A percentile compares a stretch with the other conserved stretches of the same genome.
Conservation (phyloP, 768 basidiomycete genomes). For the Amanita inopinata region DNA sequence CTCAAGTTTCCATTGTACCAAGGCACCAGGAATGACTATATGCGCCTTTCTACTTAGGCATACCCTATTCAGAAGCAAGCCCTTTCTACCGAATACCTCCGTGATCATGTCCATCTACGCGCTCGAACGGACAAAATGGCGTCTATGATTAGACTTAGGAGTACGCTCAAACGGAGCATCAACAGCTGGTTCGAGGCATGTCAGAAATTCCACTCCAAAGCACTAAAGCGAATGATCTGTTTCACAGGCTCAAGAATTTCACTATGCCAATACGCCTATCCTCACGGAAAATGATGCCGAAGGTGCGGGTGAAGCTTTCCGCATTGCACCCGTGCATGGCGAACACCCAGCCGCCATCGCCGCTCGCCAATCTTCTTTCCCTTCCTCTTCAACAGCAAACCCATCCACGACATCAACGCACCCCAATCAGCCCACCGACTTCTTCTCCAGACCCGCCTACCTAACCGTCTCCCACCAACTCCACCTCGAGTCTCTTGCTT, state of each 20-base stretch:
- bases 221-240: no score
- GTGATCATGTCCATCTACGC: conserved; percentile 84
- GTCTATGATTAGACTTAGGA: conserved; percentile 68
- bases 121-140: conserved; percentile 64
- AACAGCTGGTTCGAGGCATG: conserved; percentile 66
- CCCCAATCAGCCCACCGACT: conserved; percentile 30
- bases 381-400: conserved; percentile 12
- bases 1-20: neutral
- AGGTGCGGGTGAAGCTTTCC: conserved; percentile 91
- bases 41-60: conserved; percentile 34
- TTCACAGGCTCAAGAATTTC: conserved; percentile 65
- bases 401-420: conserved; percentile 10
- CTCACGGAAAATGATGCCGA: conserved; percentile 91
- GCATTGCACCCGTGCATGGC: conserved; percentile 35
- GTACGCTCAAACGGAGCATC: conserved; percentile 44
- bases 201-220: neutral
- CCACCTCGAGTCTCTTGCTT: conserved; percentile 83
- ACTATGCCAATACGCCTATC: conserved; percentile 75
- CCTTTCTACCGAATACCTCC: conserved; percentile 67
- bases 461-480: conserved; percentile 95
- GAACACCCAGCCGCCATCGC: conserved; percentile 19
- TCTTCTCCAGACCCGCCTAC: conserved; percentile 70
- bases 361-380: conserved; percentile 1
- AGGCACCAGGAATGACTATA: no score
- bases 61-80: conserved; percentile 93